Percentiles rank a stretch among this genome's conserved stretches.
Conservation (phyloP, 2,329 filamentous ascomycete genomes). For the Aspergillus ustus region DNA sequence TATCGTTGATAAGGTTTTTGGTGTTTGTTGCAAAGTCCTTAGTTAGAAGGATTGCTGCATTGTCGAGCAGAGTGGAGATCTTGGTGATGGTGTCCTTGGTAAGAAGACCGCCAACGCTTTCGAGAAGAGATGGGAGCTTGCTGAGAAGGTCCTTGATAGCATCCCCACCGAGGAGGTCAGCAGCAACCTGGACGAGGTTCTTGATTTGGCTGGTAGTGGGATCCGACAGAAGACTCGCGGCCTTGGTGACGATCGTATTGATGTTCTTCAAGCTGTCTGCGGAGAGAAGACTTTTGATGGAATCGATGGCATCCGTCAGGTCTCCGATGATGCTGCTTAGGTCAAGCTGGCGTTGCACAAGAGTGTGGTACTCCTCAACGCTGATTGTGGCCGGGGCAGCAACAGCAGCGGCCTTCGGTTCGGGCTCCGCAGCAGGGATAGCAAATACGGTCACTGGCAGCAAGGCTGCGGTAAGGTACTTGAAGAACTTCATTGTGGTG, state of each 20-base stretch:
- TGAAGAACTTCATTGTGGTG: conserved; percentile 20
- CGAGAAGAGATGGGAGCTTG: conserved; percentile 11
- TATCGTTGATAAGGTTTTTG: conserved; percentile 14
- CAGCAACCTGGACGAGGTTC: conserved; percentile 4
- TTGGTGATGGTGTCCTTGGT: conserved; percentile 8
- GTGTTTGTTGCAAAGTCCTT: conserved; percentile 14
- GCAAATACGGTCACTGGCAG: conserved; percentile 15
- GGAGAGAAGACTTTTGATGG: conserved; percentile 18
- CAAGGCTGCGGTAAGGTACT: conserved; percentile 14
- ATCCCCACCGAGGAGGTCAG: conserved; percentile 13
- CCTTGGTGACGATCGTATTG: conserved; percentile 11
- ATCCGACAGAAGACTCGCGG: conserved; percentile 3
- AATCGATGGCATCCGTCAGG: conserved; percentile 7
- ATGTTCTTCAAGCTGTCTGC: conserved; percentile 18
- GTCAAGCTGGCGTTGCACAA: conserved; percentile 5
- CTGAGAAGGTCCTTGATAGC: conserved; percentile 9
- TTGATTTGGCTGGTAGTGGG: conserved; percentile 17
- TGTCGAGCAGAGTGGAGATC: conserved; percentile 12
- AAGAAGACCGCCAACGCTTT: conserved; percentile 12
- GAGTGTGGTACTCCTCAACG: conserved; percentile 9
- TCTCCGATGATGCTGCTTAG: conserved; percentile 15
- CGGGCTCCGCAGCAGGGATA: conserved; percentile 17
- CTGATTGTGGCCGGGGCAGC: conserved; percentile 1
- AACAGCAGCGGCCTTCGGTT: conserved; percentile 7
- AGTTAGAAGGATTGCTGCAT: conserved; percentile 11